phyloP scores from a whole-genome alignment of 208 protist genomes.

The Angomonas deanei region DNA sequence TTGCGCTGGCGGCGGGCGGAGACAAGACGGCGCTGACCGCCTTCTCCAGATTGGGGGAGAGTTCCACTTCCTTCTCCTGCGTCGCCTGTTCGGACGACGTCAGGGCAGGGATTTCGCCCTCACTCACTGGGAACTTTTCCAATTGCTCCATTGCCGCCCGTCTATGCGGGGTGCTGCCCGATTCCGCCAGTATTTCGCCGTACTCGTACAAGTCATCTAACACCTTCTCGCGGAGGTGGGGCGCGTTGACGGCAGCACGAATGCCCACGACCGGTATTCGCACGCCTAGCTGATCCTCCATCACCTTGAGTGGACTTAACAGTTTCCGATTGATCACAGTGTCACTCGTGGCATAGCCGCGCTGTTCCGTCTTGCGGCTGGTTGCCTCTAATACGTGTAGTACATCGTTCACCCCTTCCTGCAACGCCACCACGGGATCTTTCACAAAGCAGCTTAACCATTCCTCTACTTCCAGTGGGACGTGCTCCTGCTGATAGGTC shows the following conservation, averaged over 20 bases:
- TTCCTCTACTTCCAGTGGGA: slow-evolving; percentile 85
- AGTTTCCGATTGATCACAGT: slow-evolving; percentile 25
- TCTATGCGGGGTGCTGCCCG: slow-evolving; percentile 76
- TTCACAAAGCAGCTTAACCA: slow-evolving; percentile 77
- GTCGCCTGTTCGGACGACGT: not conserved
- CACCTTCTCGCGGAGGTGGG: slow-evolving; percentile 37
- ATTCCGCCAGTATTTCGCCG: slow-evolving; percentile 22
- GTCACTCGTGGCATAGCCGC: slow-evolving; percentile 13
- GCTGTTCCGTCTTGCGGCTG: slow-evolving; percentile 23
- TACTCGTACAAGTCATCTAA: slow-evolving; percentile 83
- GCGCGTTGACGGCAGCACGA: slow-evolving; percentile 33
- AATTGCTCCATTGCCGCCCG: slow-evolving; percentile 39
- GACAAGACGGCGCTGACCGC: slow-evolving; percentile 40
- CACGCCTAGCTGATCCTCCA: slow-evolving; percentile 57
- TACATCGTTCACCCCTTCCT: slow-evolving; percentile 33
- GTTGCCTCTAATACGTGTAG: slow-evolving; percentile 28
- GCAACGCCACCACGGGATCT: slow-evolving; percentile 50
- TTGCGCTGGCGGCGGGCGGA: slow-evolving; percentile 36
- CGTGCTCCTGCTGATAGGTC: slow-evolving; percentile 74
- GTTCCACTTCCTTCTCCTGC: not conserved
- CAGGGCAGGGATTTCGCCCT: not conserved
- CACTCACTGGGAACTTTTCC: slow-evolving; percentile 17
- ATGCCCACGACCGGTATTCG: slow-evolving; percentile 50
- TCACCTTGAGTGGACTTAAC: slow-evolving; percentile 29
- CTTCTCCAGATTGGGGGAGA: slow-evolving; percentile 24